Evolutionary conservation across 2,329 filamentous ascomycete species (phyloP).

Genomic region (Hymenoscyphus albidus): DNA sequence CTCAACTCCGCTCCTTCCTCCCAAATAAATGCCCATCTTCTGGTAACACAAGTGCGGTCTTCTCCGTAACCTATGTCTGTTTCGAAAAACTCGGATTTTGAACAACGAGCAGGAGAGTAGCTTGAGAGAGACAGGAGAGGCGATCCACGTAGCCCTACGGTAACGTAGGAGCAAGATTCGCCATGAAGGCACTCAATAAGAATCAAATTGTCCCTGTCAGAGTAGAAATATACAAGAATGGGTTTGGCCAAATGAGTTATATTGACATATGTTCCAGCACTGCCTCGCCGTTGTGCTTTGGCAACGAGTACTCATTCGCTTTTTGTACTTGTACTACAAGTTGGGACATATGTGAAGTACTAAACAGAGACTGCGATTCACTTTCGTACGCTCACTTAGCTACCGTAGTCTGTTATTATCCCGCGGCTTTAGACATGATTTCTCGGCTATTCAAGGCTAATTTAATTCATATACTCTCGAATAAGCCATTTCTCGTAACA

Average conservation of each 20-base stretch:
- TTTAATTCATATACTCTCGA: no score
- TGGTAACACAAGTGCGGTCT: conserved; percentile 47
- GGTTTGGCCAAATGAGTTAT: neutral
- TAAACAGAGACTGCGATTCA: no score
- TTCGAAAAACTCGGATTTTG: conserved; percentile 55
- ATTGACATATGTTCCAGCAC: neutral
- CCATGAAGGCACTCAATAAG: neutral
- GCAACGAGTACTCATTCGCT: no score
- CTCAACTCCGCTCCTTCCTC: conserved; percentile 44
- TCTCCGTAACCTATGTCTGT: conserved; percentile 53
- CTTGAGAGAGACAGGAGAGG: conserved; percentile 49
- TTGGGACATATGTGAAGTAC: no score
- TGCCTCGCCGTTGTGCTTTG: neutral
- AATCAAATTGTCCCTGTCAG: neutral
- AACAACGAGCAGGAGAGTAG: conserved; percentile 48
- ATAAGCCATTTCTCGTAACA: no score
- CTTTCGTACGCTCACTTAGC: no score
- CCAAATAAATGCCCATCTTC: conserved; percentile 44
- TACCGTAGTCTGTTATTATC: no score
- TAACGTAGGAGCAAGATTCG: neutral
- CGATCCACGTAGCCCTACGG: neutral
- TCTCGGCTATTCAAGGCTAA: no score
- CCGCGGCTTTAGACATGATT: no score
- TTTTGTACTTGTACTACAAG: no score
- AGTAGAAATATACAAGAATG: neutral